phyloP scores from a whole-genome alignment of 2,329 filamentous ascomycete species.

The Nigrospora sphaerica region DNA sequence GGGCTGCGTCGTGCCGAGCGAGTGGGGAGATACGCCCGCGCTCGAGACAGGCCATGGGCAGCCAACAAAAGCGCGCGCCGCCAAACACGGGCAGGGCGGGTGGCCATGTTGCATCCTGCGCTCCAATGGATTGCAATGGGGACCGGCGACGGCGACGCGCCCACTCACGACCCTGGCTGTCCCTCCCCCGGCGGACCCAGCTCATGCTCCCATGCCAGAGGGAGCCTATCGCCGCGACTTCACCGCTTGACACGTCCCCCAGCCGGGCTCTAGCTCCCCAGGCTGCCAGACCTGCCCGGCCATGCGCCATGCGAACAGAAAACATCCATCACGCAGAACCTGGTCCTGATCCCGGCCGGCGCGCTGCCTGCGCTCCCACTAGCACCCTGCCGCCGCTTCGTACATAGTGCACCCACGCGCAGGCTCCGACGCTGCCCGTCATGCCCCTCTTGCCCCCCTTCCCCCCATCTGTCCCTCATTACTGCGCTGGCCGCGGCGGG shows the following conservation, averaged over 20 bases:
- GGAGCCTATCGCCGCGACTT: not conserved
- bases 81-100: too few species aligned
- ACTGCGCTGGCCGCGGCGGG: too few species aligned
- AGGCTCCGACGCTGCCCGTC: not conserved
- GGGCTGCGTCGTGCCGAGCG: too few species aligned
- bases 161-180: not conserved
- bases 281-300: not conserved
- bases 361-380: not conserved
- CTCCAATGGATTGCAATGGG: too few species aligned
- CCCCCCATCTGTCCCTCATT: not conserved
- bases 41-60: too few species aligned
- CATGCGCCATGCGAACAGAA: not conserved
- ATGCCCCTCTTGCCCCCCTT: not conserved
- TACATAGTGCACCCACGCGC: not conserved
- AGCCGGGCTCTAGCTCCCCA: not conserved
- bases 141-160: not conserved
- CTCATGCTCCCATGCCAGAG: not conserved
- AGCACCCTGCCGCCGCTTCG: not conserved
- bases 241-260: constrained; percentile 2
- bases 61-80: too few species aligned
- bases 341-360: not conserved
- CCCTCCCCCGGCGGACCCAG: not conserved
- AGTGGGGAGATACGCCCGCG: too few species aligned
- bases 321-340: too few species aligned
- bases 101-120: too few species aligned